Evolutionary conservation across 805 yeast species (phyloP).

Genomic region (Ogataea pilisensis): DNA sequence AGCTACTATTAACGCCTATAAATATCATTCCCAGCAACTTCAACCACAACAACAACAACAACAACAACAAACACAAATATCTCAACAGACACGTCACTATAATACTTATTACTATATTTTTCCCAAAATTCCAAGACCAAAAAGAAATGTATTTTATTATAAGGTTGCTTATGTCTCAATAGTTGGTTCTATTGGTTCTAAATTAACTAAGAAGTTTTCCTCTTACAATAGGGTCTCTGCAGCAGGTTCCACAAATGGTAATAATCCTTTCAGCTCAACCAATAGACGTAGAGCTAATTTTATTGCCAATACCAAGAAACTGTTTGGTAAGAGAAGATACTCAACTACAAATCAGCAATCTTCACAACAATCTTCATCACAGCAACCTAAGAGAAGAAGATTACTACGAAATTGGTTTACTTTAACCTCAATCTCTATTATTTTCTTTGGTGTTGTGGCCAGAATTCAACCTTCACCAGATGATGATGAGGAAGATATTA

Average conservation of each 20-base stretch:
- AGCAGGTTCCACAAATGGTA: too few species aligned
- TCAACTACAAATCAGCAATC: conserved; percentile 5
- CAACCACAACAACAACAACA: conserved; percentile 6
- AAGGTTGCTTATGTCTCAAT: conserved; percentile 22
- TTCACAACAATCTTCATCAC: conserved; percentile 5
- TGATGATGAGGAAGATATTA: conserved; percentile 33
- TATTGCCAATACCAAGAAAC: conserved; percentile 27
- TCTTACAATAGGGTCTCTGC: not conserved
- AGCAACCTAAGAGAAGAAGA: conserved; percentile 10
- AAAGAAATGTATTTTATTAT: conserved; percentile 49
- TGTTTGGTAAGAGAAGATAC: conserved; percentile 14
- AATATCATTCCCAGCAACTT: conserved; percentile 6
- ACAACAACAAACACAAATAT: conserved; percentile 13
- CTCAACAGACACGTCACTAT: conserved; percentile 8
- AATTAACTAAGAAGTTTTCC: conserved; percentile 14
- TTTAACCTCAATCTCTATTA: conserved; percentile 46
- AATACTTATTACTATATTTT: conserved; percentile 35
- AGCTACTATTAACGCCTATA: conserved; percentile 20
- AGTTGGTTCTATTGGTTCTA: conserved; percentile 20
- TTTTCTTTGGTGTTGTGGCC: conserved; percentile 51
- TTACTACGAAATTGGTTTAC: conserved; percentile 45
- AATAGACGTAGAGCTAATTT: conserved; percentile 11
- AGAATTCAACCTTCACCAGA: conserved; percentile 21
- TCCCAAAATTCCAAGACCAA: conserved; percentile 56
- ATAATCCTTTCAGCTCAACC: too few species aligned